phyloP scores from a whole-genome alignment of 2,329 filamentous ascomycete species.

The Aspergillus ustus region DNA sequence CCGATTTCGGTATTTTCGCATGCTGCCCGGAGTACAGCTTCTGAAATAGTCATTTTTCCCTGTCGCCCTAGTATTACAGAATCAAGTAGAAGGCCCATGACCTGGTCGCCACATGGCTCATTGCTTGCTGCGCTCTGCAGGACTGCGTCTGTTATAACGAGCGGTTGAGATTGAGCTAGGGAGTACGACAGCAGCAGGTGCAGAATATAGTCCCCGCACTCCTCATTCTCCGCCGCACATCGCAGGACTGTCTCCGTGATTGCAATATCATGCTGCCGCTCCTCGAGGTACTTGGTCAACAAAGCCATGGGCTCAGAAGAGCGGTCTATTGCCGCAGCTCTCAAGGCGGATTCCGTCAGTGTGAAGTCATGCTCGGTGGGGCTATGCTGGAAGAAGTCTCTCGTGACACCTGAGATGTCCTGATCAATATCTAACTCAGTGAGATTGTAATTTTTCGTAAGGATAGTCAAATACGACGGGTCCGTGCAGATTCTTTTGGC shows the following conservation, averaged over 20 bases:
- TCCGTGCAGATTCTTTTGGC: neutral
- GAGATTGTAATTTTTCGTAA: neutral
- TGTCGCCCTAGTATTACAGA: neutral
- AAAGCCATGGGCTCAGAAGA: neutral
- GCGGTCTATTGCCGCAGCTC: neutral
- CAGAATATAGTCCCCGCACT: neutral
- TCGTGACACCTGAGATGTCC: neutral
- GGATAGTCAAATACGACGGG: neutral
- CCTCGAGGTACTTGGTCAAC: neutral
- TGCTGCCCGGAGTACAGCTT: neutral
- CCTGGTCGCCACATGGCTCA: neutral
- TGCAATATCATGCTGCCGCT: neutral
- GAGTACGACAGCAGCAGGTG: neutral
- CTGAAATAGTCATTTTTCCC: neutral
- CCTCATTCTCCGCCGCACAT: neutral
- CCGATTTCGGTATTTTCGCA: neutral
- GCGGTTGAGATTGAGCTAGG: neutral
- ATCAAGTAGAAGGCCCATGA: neutral
- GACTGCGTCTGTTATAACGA: neutral
- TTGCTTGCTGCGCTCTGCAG: neutral
- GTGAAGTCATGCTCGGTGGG: neutral
- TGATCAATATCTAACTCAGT: neutral
- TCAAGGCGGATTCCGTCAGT: neutral
- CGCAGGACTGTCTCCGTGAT: neutral
- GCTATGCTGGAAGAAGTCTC: neutral